These are phyloP conservation scores for Brettanomyces anomalus DNA, from an alignment of 805 yeast species.

Conservation along the genomic window DNA sequence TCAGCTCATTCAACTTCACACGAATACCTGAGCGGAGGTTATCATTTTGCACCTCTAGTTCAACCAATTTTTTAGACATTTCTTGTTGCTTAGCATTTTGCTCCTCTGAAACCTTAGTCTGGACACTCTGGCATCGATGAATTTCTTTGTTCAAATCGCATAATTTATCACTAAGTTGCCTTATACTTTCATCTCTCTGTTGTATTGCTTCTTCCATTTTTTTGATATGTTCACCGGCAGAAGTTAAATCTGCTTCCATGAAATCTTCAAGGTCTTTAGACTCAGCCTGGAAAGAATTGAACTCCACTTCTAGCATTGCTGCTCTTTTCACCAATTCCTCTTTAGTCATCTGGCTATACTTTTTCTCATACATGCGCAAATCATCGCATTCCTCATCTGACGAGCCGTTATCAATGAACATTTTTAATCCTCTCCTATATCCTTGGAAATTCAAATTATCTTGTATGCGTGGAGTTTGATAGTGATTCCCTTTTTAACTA, in stretches of 20 bases:
- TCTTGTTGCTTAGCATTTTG: constrained; percentile 5
- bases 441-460: too few relatives aligned
- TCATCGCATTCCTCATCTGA: too few relatives aligned
- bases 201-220: neutral
- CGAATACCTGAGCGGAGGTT: constrained; percentile 15
- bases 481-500: too few relatives aligned
- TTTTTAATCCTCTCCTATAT: too few relatives aligned
- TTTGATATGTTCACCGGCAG: constrained; percentile 3
- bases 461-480: too few relatives aligned
- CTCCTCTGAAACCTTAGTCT: neutral
- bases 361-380: neutral
- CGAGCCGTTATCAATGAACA: too few relatives aligned
- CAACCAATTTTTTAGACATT: constrained; percentile 10
- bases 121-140: neutral
- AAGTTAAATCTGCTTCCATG: constrained; percentile 15
- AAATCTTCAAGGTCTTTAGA: constrained; percentile 19
- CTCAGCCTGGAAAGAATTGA: constrained; percentile 12
- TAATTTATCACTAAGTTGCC: constrained; percentile 6
- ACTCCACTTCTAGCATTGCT: constrained; percentile 15
- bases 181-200: constrained; percentile 3
- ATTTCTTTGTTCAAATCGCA: constrained; percentile 4
- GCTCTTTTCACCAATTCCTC: constrained; percentile 10
- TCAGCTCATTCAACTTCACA: constrained; percentile 6
- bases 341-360: constrained; percentile 1
- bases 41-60: constrained; percentile 19